A percentile compares a stretch with the other conserved stretches of the same genome.
Evolutionary conservation across 768 basidiomycete genomes (phyloP).

Genomic region (Sporobolomyces pararoseus): DNA sequence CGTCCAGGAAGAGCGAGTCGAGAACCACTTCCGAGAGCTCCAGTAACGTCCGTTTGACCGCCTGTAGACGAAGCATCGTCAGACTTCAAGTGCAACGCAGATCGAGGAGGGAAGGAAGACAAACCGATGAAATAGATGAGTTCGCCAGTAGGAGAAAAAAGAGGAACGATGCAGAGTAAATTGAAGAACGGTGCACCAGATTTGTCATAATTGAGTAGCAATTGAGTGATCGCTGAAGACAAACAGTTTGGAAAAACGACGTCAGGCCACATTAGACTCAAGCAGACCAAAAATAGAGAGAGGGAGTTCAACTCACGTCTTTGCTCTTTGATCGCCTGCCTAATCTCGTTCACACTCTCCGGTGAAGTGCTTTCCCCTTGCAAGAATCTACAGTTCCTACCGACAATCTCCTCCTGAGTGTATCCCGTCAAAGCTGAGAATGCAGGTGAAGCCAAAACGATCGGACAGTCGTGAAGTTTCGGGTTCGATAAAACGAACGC

Average conservation of each 20-base stretch:
- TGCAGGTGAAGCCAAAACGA: constrained; percentile 18
- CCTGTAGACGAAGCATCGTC: background rate
- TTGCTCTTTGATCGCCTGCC: constrained; percentile 8
- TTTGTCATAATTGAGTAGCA: constrained; percentile 28
- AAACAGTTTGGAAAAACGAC: no score
- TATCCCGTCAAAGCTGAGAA: constrained; percentile 31
- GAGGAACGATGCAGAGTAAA: constrained; percentile 28
- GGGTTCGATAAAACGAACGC: constrained; percentile 34
- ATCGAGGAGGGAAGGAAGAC: background rate
- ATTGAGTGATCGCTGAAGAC: constrained; percentile 20
- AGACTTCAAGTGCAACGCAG: no score
- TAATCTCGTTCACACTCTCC: constrained; percentile 2
- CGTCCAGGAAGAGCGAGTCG: constrained; percentile 8
- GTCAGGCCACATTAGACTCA: background rate
- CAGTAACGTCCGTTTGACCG: constrained; percentile 26
- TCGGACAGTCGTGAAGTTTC: constrained; percentile 27
- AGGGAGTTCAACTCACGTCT: background rate
- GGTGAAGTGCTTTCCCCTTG: constrained; percentile 17
- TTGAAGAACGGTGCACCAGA: constrained; percentile 31
- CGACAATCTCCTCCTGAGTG: constrained; percentile 19
- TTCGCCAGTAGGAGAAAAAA: constrained; percentile 1
- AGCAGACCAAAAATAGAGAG: background rate
- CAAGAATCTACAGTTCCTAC: constrained; percentile 36
- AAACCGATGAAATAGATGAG: constrained; percentile 23
- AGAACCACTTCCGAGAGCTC: constrained; percentile 2